Evolutionary conservation across 768 basidiomycete genomes (phyloP).

Genomic region (Suillus clintonianus): DNA sequence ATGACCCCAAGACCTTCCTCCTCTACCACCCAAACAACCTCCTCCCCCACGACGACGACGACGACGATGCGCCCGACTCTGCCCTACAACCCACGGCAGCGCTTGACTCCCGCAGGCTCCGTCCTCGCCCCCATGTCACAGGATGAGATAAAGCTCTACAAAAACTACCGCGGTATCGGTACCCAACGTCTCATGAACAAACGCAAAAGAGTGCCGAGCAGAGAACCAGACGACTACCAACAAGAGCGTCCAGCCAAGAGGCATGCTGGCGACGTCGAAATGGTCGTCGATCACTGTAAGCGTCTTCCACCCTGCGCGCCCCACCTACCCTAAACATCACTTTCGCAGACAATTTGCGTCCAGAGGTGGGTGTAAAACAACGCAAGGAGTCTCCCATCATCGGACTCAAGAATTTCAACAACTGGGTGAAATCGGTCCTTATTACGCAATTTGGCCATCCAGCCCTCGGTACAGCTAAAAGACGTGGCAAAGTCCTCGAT

Average conservation of each 20-base stretch:
- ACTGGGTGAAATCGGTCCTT: slow-evolving; percentile 98
- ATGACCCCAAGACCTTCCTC: slow-evolving; percentile 35
- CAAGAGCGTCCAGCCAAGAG: slow-evolving; percentile 49
- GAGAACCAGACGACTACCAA: slow-evolving; percentile 40
- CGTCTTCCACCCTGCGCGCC: slow-evolving; percentile 19
- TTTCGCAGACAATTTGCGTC: slow-evolving; percentile 81
- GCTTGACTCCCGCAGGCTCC: slow-evolving; percentile 60
- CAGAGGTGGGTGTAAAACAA: slow-evolving; percentile 85
- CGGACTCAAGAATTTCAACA: slow-evolving; percentile 97
- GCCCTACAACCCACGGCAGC: slow-evolving; percentile 66
- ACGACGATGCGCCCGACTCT: slow-evolving; percentile 37
- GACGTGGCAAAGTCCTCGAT: slow-evolving; percentile 82
- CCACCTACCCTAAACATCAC: slow-evolving; percentile 5
- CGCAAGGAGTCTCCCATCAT: slow-evolving; percentile 92
- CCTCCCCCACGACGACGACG: slow-evolving; percentile 34
- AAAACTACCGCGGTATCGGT: slow-evolving; percentile 57
- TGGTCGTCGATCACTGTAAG: slow-evolving; percentile 80
- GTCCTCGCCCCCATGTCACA: slow-evolving; percentile 67
- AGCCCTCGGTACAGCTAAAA: slow-evolving; percentile 43
- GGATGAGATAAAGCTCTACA: slow-evolving; percentile 62
- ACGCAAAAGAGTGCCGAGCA: slow-evolving; percentile 50
- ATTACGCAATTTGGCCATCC: slow-evolving; percentile 89
- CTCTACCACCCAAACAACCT: slow-evolving; percentile 31
- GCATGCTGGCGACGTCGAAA: slow-evolving; percentile 66
- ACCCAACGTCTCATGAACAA: slow-evolving; percentile 50